phyloP scores from a whole-genome alignment of 1,284 basidiomycete genomes.

The Golubevia pallescens region DNA sequence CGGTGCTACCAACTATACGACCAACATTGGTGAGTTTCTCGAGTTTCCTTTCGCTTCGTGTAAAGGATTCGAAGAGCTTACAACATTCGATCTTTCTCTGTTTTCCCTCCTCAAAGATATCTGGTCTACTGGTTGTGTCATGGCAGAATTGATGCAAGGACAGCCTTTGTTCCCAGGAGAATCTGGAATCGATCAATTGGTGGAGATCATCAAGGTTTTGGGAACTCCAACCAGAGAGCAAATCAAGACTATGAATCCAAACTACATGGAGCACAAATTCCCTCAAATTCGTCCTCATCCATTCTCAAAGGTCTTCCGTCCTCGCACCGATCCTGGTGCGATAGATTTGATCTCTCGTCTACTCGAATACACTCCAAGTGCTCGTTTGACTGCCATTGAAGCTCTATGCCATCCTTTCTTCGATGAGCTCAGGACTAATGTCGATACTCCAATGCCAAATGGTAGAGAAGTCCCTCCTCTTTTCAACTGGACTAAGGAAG shows the following conservation, averaged over 20 bases:
- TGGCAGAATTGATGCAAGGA: conserved; percentile 99
- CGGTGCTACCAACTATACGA: conserved; percentile 99
- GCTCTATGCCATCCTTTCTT: conserved; percentile 97
- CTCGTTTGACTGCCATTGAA: conserved; percentile 87
- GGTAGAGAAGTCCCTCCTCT: conserved; percentile 92
- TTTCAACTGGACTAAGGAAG: conserved; percentile 96
- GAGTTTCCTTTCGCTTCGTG: not conserved
- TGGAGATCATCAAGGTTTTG: conserved; percentile 99
- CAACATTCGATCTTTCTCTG: too few relatives aligned
- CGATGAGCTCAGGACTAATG: conserved; percentile 80
- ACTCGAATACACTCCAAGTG: conserved; percentile 94
- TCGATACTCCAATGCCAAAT: too few relatives aligned
- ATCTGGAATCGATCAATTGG: conserved; percentile 98
- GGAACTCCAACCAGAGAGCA: conserved; percentile 98
- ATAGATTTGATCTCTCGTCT: conserved; percentile 94
- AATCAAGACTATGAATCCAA: conserved; percentile 99
- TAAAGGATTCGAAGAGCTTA: too few relatives aligned
- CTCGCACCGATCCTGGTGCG: conserved; percentile 91
- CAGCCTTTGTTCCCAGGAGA: conserved; percentile 99
- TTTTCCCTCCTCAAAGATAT: conserved; percentile 72
- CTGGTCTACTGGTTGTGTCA: conserved; percentile 99
- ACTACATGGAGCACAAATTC: conserved; percentile 99
- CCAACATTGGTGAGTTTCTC: conserved; percentile 84
- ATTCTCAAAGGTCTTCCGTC: conserved; percentile 97
- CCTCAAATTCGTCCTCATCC: conserved; percentile 98